Base-by-base conservation (phyloP, 2,329 filamentous ascomycete species). In the Talaromyces amestolkiae region DNA sequence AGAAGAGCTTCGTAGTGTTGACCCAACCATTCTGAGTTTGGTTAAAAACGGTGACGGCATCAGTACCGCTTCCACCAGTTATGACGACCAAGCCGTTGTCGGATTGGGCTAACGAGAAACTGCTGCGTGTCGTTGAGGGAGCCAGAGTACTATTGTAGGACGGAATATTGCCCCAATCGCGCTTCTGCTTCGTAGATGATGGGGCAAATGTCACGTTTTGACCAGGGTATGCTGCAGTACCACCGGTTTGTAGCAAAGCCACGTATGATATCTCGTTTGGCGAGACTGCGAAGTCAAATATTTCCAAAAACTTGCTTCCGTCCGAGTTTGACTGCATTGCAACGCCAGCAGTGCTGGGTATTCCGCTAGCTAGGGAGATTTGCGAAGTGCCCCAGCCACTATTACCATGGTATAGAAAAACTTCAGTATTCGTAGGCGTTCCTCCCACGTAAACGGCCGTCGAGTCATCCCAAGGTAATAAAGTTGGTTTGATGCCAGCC, bases 391-490 rank as follows among this genome's bases (percentile, higher is more conserved):
- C 75, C 93, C 92, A 97, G 45, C 85, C 86, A 41, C 79, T 78
- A 3, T 78, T 76, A 15, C 85, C 79, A 68, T 86, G 87, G 74
- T 95, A 97, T 4, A 90, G 83, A 79, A 88, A 91, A n/a, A 95
- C 83, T 59, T 86, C 82, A 17, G 81, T 87, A 73, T 92, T 93
- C 10, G 81, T 82, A 2, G 83, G 74, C 69, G 84, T 85, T 17
- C 93, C 93, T 63, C 93, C 93, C 41, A 96, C 79, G 82, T 97
- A 84, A 45, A 90, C 84, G 6, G 88, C 89, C 71, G 91, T 84
- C 51, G 85, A 85, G 58, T 87, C 83, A 56, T 89, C 89, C 90
- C 90, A 97, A 9, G 84, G 83, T 68, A 95, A 80, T 10, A 98
- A 80, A 64, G 93, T 85, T 0, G 94, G 93, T 31, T 85, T 84